Evolutionary conservation across 73 alveolate genomes (phyloP).

Genomic region (Uronychia setigera): DNA sequence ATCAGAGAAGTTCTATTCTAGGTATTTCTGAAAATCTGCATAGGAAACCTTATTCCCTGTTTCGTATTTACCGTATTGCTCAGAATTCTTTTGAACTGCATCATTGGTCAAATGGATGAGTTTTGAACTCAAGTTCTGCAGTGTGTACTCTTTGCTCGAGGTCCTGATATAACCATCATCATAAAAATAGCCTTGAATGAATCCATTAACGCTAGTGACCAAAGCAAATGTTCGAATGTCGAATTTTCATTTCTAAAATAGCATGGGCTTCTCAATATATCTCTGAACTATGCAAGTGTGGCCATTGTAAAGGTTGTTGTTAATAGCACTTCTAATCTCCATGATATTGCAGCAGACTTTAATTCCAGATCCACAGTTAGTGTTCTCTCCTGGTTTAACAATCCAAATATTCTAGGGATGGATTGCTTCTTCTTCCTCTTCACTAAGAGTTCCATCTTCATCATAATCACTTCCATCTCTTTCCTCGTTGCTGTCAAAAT

Average conservation of each 20-base stretch:
- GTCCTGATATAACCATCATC: slow-evolving; percentile 12
- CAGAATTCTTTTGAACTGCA: slow-evolving; percentile 92
- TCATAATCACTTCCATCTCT: not conserved
- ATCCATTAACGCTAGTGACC: slow-evolving; percentile 4
- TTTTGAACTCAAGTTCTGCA: not conserved
- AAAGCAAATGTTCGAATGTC: not conserved
- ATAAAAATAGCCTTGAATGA: not conserved
- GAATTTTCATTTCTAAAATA: not conserved
- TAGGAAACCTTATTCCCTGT: not conserved
- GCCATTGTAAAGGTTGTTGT: not conserved
- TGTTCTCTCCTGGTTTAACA: not conserved
- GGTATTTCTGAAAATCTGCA: not conserved
- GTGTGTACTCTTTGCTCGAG: not conserved
- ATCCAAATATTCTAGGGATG: not conserved
- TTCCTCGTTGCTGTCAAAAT: not conserved
- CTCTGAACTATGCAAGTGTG: slow-evolving; percentile 3
- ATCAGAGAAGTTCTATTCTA: not conserved
- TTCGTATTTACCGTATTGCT: slow-evolving; percentile 68
- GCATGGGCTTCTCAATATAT: slow-evolving; percentile 8
- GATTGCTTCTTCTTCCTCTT: not conserved
- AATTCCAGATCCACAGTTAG: not conserved
- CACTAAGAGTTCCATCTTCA: not conserved
- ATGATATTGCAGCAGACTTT: not conserved
- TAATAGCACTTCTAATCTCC: not conserved
- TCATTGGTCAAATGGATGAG: slow-evolving; percentile 92